phyloP scores from a whole-genome alignment of 2,329 filamentous ascomycete genomes.

The Fusarium humuli region DNA sequence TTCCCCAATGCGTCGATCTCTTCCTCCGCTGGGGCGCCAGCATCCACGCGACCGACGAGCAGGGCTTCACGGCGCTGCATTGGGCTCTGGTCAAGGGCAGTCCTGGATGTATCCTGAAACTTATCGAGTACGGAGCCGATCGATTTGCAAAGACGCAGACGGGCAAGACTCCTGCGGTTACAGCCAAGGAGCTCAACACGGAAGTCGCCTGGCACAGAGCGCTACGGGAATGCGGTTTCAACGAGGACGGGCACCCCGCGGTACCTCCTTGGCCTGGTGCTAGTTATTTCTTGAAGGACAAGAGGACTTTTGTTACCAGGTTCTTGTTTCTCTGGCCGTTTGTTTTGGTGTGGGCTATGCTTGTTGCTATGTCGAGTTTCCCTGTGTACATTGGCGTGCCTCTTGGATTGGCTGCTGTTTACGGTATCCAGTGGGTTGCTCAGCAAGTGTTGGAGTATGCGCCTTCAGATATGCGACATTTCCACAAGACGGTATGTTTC shows the following conservation, averaged over 20 bases:
- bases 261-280: conserved; percentile 78
- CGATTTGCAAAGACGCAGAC: conserved; percentile 89
- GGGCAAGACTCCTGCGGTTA: conserved; percentile 89
- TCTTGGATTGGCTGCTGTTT: conserved; percentile 72
- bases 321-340: conserved; percentile 95
- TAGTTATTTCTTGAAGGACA: conserved; percentile 79
- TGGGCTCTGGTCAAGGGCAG: conserved; percentile 97
- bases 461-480: conserved; percentile 86
- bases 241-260: conserved; percentile 78
- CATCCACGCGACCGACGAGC: conserved; percentile 89
- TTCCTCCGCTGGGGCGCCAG: conserved; percentile 96
- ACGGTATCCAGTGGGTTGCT: conserved; percentile 80
- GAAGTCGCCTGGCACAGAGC: conserved; percentile 83
- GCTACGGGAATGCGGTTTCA: conserved; percentile 85
- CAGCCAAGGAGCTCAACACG: conserved; percentile 92
- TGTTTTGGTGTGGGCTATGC: conserved; percentile 74
- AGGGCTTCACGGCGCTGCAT: conserved; percentile 93
- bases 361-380: conserved; percentile 79
- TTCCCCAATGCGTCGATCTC: conserved; percentile 88
- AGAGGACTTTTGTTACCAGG: conserved; percentile 80
- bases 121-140: conserved; percentile 95
- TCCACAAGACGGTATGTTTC: conserved; percentile 83
- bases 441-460: conserved; percentile 84
- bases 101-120: conserved; percentile 87
- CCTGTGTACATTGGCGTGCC: conserved; percentile 83